Evolutionary conservation across 345 rosid genomes (phyloP).

Genomic region (Crucihimalaya himalaica): DNA sequence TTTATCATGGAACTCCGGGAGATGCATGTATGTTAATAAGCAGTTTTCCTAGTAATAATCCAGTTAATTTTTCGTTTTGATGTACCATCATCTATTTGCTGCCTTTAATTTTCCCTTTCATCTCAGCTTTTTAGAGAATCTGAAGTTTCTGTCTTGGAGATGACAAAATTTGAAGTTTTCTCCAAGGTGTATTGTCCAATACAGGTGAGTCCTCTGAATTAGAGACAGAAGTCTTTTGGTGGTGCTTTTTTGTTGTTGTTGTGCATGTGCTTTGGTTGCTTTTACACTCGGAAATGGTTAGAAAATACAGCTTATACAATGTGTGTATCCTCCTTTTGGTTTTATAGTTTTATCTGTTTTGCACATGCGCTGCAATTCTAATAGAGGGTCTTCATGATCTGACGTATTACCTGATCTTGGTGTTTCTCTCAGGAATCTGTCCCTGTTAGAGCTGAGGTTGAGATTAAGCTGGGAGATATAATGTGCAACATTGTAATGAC

Average conservation of each 20-base stretch:
- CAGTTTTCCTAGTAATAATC: conserved; percentile 6
- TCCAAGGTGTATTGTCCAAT: conserved; percentile 71
- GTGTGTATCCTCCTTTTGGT: background rate
- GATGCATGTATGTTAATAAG: conserved; percentile 67
- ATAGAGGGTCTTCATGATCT: conserved; percentile 10
- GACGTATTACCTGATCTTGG: conserved; percentile 19
- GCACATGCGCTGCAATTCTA: conserved; percentile 2
- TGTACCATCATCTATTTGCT: conserved; percentile 29
- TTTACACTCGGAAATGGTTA: background rate
- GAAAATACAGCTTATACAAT: background rate
- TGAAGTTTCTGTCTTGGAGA: conserved; percentile 78
- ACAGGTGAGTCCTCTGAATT: conserved; percentile 57
- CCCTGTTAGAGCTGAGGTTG: conserved; percentile 81
- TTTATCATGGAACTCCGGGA: conserved; percentile 71
- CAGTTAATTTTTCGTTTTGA: background rate
- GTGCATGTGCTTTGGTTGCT: background rate
- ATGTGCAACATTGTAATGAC: conserved; percentile 65
- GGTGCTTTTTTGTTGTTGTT: background rate
- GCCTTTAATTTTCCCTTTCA: conserved; percentile 26
- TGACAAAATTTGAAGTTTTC: conserved; percentile 64
- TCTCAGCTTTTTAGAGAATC: conserved; percentile 89
- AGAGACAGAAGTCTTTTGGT: background rate
- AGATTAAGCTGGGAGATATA: conserved; percentile 80
- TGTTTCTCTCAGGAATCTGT: conserved; percentile 61
- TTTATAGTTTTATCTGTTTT: background rate